A percentile compares a stretch with the other conserved stretches of the same genome.
Conservation (phyloP, 164 flowering plant genomes). For the Piper longum region DNA sequence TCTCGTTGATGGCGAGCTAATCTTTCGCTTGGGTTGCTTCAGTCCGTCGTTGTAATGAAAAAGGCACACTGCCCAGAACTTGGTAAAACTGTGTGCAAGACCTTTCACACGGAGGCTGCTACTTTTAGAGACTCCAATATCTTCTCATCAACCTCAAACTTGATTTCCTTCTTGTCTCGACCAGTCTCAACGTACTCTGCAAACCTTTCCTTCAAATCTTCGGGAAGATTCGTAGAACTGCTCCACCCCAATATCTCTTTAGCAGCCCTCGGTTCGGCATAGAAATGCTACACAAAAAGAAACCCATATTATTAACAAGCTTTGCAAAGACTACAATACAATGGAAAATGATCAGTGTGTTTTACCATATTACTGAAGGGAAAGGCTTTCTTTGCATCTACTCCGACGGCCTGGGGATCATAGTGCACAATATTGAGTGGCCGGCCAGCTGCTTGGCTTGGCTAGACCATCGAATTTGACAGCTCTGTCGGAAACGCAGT, state of each 20-base stretch:
- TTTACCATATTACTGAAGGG: slow-evolving; percentile 90
- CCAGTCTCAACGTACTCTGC: slow-evolving; percentile 87
- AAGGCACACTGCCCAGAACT: no score
- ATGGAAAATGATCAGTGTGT: no score
- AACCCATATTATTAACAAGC: no score
- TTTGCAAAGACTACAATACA: no score
- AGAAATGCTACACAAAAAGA: slow-evolving; percentile 63
- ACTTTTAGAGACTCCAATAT: slow-evolving; percentile 74
- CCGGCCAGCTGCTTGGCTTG: slow-evolving; percentile 68
- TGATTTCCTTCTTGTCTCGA: slow-evolving; percentile 72
- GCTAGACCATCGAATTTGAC: slow-evolving; percentile 94
- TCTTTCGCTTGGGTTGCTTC: no score
- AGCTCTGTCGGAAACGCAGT: slow-evolving; percentile 90
- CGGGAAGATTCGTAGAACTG: slow-evolving; percentile 56
- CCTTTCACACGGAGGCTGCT: slow-evolving; percentile 40
- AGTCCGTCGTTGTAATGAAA: no score
- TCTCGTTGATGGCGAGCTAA: no score
- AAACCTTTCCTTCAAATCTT: slow-evolving; percentile 78
- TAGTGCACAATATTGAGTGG: slow-evolving; percentile 69
- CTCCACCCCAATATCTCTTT: slow-evolving; percentile 77
- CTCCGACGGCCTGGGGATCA: slow-evolving; percentile 73
- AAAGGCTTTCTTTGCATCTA: slow-evolving; percentile 90
- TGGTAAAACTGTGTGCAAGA: no score
- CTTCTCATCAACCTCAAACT: slow-evolving; percentile 81
- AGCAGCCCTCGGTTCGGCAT: slow-evolving; percentile 96